A percentile compares a stretch with the other conserved stretches of the same genome.
Evolutionary conservation across 352 stramenopile species (phyloP).

Genomic region (Thalassiosira ordinaria): DNA sequence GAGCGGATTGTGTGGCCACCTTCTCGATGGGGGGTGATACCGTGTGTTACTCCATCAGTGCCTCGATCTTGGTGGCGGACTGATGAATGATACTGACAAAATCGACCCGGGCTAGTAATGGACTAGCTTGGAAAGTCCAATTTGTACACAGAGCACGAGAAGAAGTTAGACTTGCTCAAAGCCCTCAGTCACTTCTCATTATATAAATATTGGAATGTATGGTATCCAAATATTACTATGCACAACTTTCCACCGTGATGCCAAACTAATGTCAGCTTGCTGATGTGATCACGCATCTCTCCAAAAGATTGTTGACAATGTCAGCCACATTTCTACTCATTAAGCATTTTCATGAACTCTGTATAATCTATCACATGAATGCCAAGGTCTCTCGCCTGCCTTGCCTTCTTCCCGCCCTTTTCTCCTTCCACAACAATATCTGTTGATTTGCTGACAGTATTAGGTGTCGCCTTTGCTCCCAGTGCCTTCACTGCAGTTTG

Average conservation of each 20-base stretch:
- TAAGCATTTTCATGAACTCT: constrained; percentile 66
- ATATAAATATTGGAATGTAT: no score
- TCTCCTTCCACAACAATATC: constrained; percentile 77
- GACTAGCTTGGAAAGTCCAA: no score
- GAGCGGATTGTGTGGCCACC: constrained; percentile 78
- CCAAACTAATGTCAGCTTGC: no score
- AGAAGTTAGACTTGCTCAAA: no score
- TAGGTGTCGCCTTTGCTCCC: constrained; percentile 71
- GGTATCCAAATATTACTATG: no score
- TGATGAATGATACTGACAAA: constrained; percentile 10
- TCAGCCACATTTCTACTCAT: no score
- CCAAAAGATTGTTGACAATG: no score
- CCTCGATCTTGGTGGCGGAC: constrained; percentile 41
- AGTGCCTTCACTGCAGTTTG: constrained; percentile 56
- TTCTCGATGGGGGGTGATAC: constrained; percentile 61
- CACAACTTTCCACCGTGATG: no score
- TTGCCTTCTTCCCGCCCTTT: constrained; percentile 78
- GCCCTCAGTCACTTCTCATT: no score
- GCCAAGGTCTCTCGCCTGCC: constrained; percentile 64
- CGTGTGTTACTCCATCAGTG: constrained; percentile 12
- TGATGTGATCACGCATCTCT: no score
- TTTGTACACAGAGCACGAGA: no score
- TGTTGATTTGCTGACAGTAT: constrained; percentile 77
- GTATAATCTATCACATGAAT: constrained; percentile 62
- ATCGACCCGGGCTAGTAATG: no score